These are phyloP conservation scores for Biancaea sappan DNA, from an alignment of 306 rosid genomes.

Conservation along the genomic window DNA sequence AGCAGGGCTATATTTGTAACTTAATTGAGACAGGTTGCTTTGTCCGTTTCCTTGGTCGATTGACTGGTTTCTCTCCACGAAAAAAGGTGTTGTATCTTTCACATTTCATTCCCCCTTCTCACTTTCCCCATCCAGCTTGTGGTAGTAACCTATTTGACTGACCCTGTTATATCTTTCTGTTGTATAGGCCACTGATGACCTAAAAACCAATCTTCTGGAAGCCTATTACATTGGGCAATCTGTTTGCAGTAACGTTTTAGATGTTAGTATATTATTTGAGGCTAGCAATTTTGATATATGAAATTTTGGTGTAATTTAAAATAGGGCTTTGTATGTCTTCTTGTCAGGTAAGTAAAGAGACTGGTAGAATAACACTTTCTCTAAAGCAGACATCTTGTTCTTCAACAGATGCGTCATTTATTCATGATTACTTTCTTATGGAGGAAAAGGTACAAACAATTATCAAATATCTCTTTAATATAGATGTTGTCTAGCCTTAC, in stretches of 20 bases:
- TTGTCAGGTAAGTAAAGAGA: constrained; percentile 62
- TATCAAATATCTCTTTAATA: not conserved
- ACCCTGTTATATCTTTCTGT: constrained; percentile 10
- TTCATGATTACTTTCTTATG: constrained; percentile 70
- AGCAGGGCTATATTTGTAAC: constrained; percentile 90
- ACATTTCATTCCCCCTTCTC: not conserved
- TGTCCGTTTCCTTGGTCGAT: constrained; percentile 90
- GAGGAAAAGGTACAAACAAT: constrained; percentile 71
- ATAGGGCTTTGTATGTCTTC: constrained; percentile 8
- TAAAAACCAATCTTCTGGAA: constrained; percentile 63
- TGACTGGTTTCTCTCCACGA: constrained; percentile 89
- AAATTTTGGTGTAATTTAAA: constrained; percentile 13
- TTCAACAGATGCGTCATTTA: constrained; percentile 84
- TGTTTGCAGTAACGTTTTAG: constrained; percentile 72
- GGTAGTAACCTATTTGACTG: not conserved
- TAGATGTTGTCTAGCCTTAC: not conserved
- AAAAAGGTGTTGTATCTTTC: constrained; percentile 58
- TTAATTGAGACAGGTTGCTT: constrained; percentile 89
- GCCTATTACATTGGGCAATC: constrained; percentile 90
- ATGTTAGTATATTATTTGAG: constrained; percentile 60
- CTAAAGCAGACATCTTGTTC: constrained; percentile 77
- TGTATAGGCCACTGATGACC: constrained; percentile 73
- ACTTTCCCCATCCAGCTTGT: not conserved
- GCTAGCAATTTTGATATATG: constrained; percentile 9
- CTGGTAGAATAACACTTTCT: constrained; percentile 71